These are phyloP conservation scores for Skeletonema grethae DNA, from an alignment of 108 stramenopile species.

Conservation along the genomic window DNA sequence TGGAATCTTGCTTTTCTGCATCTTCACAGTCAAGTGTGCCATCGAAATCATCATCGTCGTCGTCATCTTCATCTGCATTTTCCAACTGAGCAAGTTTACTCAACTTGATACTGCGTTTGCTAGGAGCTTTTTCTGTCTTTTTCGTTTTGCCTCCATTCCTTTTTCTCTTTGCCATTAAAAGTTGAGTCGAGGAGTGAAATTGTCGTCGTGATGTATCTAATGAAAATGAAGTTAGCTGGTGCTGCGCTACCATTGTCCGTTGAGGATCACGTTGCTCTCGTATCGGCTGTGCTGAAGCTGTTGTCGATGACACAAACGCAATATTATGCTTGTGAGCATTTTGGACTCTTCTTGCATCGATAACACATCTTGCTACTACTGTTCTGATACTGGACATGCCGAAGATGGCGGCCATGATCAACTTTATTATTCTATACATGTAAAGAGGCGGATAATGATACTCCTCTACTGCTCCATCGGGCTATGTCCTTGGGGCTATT, in stretches of 20 bases:
- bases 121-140: constrained; percentile 6
- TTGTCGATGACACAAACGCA: background rate
- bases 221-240: background rate
- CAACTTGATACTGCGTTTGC: constrained; percentile 10
- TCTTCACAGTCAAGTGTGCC: constrained; percentile 1
- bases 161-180: constrained; percentile 27
- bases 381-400: background rate
- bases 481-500: no score
- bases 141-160: constrained; percentile 42
- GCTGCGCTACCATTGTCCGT: background rate
- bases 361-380: background rate
- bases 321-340: background rate
- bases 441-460: background rate
- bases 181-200: constrained; percentile 28
- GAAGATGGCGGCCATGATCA: constrained; percentile 5
- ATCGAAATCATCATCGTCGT: background rate
- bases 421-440: background rate
- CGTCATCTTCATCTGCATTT: constrained; percentile 10
- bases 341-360: background rate
- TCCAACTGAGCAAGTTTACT: background rate
- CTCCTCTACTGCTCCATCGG: no score
- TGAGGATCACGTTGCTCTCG: background rate
- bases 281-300: background rate
- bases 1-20: constrained; percentile 5
- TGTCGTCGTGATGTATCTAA: background rate